These are phyloP conservation scores for Euphorbia corollata DNA, from an alignment of 441 rosid species.

Conservation along the genomic window DNA sequence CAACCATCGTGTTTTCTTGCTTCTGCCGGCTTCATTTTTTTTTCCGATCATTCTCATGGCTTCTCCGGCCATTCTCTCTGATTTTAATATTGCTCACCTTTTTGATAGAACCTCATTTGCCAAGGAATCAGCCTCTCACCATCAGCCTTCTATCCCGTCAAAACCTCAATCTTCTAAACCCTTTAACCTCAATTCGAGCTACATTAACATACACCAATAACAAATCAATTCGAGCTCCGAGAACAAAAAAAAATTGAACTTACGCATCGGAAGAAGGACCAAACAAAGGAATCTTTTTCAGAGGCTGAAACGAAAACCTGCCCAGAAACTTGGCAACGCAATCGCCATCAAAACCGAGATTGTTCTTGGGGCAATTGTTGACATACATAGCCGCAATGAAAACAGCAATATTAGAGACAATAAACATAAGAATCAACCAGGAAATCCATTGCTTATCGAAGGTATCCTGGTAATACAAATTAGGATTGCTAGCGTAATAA, in stretches of 20 bases:
- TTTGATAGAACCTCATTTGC: no score
- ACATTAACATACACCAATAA: no score
- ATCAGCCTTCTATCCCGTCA: no score
- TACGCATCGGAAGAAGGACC: conserved; percentile 88
- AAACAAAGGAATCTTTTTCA: conserved; percentile 77
- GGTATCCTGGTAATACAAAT: conserved; percentile 31
- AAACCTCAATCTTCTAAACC: no score
- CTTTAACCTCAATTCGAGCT: no score
- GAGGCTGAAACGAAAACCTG: conserved; percentile 75
- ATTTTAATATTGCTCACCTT: no score
- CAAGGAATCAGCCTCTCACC: no score
- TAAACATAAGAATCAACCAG: conserved; percentile 75
- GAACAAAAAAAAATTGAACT: conserved; percentile 21
- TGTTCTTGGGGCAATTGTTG: conserved; percentile 74
- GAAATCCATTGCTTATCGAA: conserved; percentile 61
- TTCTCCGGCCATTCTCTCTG: no score
- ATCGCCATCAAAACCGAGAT: conserved; percentile 30
- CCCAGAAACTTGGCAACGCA: conserved; percentile 73
- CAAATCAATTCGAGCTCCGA: neutral
- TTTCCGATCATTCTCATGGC: no score
- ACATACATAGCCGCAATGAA: conserved; percentile 64
- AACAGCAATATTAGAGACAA: conserved; percentile 54
- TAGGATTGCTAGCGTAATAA: conserved; percentile 12
- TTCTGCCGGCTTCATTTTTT: no score
- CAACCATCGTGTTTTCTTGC: no score